phyloP scores from a whole-genome alignment of 2,329 filamentous ascomycete genomes.

The Berkeleyomyces rouxiae region DNA sequence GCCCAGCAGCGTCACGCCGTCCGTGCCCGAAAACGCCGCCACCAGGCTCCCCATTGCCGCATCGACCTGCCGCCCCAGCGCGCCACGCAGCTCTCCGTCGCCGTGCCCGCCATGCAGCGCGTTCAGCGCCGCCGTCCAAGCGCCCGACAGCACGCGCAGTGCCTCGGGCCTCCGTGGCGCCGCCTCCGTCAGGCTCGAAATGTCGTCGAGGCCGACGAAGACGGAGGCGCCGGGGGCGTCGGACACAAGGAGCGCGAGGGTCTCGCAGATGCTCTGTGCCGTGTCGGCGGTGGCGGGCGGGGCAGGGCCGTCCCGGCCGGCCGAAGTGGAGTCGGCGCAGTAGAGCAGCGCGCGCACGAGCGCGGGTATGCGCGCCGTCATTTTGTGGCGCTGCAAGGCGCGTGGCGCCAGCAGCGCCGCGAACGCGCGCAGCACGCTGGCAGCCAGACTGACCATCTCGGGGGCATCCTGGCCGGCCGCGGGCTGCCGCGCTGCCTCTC shows the following conservation, averaged over 20 bases:
- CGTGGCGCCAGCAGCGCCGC: constrained; percentile 36
- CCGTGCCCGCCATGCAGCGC: background rate
- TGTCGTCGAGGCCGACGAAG: constrained; percentile 33
- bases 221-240: constrained; percentile 31
- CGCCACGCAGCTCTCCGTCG: background rate
- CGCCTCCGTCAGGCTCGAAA: constrained; percentile 39
- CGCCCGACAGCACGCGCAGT: constrained; percentile 37
- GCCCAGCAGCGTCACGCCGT: constrained; percentile 40
- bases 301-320: background rate
- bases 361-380: constrained; percentile 35
- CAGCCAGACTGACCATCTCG: constrained; percentile 46
- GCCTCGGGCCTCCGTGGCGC: constrained; percentile 36
- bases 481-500: constrained; percentile 16
- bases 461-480: constrained; percentile 20
- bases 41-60: constrained; percentile 31
- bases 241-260: constrained; percentile 39
- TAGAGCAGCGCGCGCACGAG: constrained; percentile 36
- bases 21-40: constrained; percentile 39
- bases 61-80: constrained; percentile 28
- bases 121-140: constrained; percentile 36
- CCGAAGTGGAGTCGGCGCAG: constrained; percentile 2
- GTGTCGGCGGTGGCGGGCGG: background rate
- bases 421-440: constrained; percentile 48
- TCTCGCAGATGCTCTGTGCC: constrained; percentile 22
- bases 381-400: constrained; percentile 27